Percentiles rank a stretch among this genome's conserved stretches.
These are phyloP conservation scores for Leccinum subgranulosum DNA, from an alignment of 768 basidiomycete genomes.

Conservation along the genomic window DNA sequence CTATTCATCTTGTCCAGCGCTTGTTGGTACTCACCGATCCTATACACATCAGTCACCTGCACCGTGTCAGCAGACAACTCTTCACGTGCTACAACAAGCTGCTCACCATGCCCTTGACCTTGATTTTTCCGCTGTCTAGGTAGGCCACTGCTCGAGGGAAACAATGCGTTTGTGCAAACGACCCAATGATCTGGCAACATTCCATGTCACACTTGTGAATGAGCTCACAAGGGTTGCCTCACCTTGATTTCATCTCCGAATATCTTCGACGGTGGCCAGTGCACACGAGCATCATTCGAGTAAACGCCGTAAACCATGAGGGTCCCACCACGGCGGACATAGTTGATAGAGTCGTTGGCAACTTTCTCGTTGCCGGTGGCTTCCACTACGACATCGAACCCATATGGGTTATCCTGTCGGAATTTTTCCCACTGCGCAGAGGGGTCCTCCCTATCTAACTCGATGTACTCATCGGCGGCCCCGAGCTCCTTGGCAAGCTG, in stretches of 20 bases:
- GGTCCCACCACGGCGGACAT: conserved; percentile 75
- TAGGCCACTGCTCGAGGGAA: conserved; percentile 87
- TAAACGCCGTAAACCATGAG: conserved; percentile 87
- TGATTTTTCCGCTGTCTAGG: conserved; percentile 78
- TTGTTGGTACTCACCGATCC: conserved; percentile 59
- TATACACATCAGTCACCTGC: conserved; percentile 50
- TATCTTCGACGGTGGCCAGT: conserved; percentile 85
- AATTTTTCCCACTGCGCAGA: conserved; percentile 72
- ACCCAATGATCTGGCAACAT: conserved; percentile 66
- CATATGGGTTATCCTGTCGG: conserved; percentile 73
- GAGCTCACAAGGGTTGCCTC: neutral
- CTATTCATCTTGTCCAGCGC: conserved; percentile 71
- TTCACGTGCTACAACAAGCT: neutral
- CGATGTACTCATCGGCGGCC: conserved; percentile 78
- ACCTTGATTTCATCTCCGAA: conserved; percentile 69
- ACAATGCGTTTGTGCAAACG: conserved; percentile 81
- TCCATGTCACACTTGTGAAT: neutral
- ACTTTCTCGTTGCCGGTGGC: conserved; percentile 83
- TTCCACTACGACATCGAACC: conserved; percentile 81
- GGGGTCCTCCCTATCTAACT: conserved; percentile 70
- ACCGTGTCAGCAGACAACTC: neutral
- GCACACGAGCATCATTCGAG: conserved; percentile 73
- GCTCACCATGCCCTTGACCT: conserved; percentile 67
- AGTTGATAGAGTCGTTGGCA: conserved; percentile 83
- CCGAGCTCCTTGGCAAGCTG: conserved; percentile 73